phyloP scores from a whole-genome alignment of 495 filamentous ascomycete genomes.

The Tuber aestivum region DNA sequence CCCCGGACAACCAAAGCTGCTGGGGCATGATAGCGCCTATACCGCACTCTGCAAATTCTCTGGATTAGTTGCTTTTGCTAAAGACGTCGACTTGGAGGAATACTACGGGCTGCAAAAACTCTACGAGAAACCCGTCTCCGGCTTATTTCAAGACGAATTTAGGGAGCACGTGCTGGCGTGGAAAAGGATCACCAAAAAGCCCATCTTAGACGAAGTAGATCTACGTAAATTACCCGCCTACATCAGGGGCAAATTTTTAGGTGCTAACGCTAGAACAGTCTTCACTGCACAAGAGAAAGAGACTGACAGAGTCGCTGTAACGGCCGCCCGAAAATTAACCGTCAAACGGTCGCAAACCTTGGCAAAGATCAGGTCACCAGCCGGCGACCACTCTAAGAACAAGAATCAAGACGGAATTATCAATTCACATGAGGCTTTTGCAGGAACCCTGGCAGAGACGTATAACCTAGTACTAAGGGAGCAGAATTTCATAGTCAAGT shows the following conservation, averaged over 20 bases:
- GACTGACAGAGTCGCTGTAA: conserved; percentile 59
- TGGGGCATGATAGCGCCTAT: conserved; percentile 50
- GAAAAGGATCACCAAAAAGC: conserved; percentile 73
- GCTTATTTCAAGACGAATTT: conserved; percentile 76
- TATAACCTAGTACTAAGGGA: conserved; percentile 75
- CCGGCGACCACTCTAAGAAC: conserved; percentile 63
- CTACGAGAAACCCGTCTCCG: conserved; percentile 69
- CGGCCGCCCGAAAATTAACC: conserved; percentile 80
- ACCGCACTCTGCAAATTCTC: conserved; percentile 72
- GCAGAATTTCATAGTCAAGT: conserved; percentile 89
- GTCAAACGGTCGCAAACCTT: conserved; percentile 78
- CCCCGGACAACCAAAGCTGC: conserved; percentile 22
- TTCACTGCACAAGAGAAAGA: conserved; percentile 85
- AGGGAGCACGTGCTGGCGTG: conserved; percentile 70
- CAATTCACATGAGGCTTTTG: conserved; percentile 75
- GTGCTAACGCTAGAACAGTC: conserved; percentile 42
- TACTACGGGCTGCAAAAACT: conserved; percentile 73
- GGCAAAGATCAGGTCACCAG: conserved; percentile 67
- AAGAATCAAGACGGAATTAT: conserved; percentile 61
- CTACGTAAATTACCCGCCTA: conserved; percentile 44
- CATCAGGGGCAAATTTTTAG: neutral
- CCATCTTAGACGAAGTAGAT: conserved; percentile 77
- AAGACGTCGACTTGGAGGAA: conserved; percentile 70
- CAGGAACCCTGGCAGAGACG: conserved; percentile 69
- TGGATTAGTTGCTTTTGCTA: conserved; percentile 74